phyloP scores from a whole-genome alignment of 257 asterid species.

The Solanum lycopersicoides region DNA sequence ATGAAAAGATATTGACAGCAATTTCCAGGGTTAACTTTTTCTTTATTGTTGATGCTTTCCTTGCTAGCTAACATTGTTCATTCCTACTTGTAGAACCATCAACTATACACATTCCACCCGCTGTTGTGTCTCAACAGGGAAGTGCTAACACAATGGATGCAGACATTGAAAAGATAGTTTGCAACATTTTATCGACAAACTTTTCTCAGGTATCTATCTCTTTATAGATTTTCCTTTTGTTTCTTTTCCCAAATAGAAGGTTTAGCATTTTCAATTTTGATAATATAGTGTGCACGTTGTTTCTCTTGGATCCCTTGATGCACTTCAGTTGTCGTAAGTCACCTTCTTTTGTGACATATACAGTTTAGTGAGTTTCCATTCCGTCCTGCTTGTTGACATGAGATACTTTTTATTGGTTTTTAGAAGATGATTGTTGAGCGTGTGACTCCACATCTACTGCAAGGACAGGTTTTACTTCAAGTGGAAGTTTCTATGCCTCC shows the following conservation, averaged over 20 bases:
- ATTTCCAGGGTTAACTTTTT: not conserved
- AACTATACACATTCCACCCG: conserved; percentile 22
- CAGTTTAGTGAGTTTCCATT: not conserved
- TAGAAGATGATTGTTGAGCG: conserved; percentile 70
- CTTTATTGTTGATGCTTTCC: not conserved
- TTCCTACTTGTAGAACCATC: conserved; percentile 50
- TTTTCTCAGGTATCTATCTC: conserved; percentile 48
- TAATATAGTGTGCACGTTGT: not conserved
- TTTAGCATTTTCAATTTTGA: not conserved
- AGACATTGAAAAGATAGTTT: conserved; percentile 43
- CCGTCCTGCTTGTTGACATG: not conserved
- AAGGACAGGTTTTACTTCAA: conserved; percentile 70
- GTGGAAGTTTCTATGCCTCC: conserved; percentile 84
- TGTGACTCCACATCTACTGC: conserved; percentile 74
- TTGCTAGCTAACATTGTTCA: not conserved
- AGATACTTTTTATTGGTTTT: not conserved
- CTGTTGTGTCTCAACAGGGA: conserved; percentile 9
- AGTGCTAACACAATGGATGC: conserved; percentile 13
- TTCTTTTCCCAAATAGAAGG: not conserved
- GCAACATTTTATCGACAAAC: conserved; percentile 39
- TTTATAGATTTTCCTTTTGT: not conserved
- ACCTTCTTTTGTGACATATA: not conserved
- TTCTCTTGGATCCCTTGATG: not conserved
- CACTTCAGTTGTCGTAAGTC: not conserved
- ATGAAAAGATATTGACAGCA: not conserved